Evolutionary conservation across 2,329 filamentous ascomycete genomes (phyloP), one percentile per base, ranked within the genome.

Genomic region (Phaeoacremonium minimum): DNA sequence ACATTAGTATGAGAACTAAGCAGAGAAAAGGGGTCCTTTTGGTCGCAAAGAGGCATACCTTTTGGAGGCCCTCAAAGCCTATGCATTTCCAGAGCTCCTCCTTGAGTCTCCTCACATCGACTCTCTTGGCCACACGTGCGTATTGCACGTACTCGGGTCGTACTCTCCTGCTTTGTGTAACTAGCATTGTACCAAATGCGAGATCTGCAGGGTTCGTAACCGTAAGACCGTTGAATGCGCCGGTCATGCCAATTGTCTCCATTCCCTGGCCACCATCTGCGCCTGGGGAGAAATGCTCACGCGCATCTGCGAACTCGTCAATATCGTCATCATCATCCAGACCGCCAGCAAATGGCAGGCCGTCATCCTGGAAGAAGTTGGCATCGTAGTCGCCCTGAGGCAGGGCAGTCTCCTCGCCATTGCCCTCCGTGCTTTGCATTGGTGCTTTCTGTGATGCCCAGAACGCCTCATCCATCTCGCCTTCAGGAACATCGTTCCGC

Each of bases 341-440:
- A 5, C 70, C 80, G 9, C 77, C 81, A 2, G 77, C 69, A 50
- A 87, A 76, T 2, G 83, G 81, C 45, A 90, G 67, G 2, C 76
- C 83, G 49, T 91, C 87, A 52, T 97, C 93, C 51, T 93, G 85
- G 69, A 97, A 98, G 75, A 97, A 98, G 60, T 97, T 86, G 41
- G 93, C 91, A 57, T 97, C 89, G 61, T 97, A 98, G 55, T 94
- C 83, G 42, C 90, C 90, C 48, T 79, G 71, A 4, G 74, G 73
- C 26, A 75, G 59, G 2, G 64, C 73, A 4, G 69, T 75, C 30
- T 80, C 79, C 16, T 83, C 81, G 13, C 39, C 46, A 15, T 37
- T 38, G 31, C 35, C 47, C 30, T 57, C 57, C 51, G 49, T 39
- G 38, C 45, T 53, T 20, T 63, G 58, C 49, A 55, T 56, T 35